Percentiles rank a stretch among this genome's conserved stretches.
These are phyloP conservation scores for Diaporthe vexans DNA, from an alignment of 2,329 filamentous ascomycete species.

Conservation along the genomic window DNA sequence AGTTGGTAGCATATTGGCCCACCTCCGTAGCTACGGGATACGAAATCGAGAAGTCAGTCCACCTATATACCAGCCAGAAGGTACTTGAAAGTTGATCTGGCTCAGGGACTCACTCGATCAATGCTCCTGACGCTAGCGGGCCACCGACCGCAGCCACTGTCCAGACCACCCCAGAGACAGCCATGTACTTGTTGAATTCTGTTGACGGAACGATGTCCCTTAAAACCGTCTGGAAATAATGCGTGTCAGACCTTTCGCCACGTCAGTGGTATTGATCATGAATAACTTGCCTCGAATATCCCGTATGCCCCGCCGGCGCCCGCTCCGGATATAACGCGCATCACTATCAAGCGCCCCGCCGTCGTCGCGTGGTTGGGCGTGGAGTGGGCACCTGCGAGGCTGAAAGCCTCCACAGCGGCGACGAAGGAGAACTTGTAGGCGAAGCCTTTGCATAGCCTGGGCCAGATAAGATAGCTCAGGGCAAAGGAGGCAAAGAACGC, in stretches of 20 bases:
- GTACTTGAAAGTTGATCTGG: background rate
- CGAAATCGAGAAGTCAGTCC: background rate
- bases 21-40: background rate
- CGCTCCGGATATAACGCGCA: background rate
- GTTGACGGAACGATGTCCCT: background rate
- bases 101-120: background rate
- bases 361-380: background rate
- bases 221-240: background rate
- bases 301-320: background rate
- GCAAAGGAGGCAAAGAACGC: background rate
- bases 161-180: background rate
- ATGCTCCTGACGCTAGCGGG: background rate
- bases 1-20: background rate
- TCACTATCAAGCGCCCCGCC: background rate
- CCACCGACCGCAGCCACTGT: background rate
- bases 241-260: background rate
- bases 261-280: background rate
- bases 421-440: background rate
- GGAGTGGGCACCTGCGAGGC: background rate
- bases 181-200: background rate
- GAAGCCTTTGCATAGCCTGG: background rate
- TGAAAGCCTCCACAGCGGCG: background rate
- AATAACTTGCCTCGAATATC: background rate
- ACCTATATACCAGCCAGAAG: background rate
- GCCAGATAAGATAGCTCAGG: background rate